Percentiles rank a stretch among this genome's conserved stretches.
Evolutionary conservation across 768 basidiomycete species (phyloP).

Genomic region (Suillus luteus): DNA sequence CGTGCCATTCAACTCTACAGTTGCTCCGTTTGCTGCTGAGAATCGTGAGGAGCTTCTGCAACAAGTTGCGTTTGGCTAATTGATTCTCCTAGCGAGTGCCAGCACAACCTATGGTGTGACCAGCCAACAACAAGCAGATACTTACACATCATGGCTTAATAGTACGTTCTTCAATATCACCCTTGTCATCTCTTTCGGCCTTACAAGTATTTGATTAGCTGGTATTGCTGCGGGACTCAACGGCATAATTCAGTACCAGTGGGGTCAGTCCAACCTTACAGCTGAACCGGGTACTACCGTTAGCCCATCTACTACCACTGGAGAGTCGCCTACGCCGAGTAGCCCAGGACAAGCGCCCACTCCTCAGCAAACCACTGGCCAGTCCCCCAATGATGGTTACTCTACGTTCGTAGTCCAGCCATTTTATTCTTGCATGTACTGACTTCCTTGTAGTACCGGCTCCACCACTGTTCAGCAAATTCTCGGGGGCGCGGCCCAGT

Average conservation of each 20-base stretch:
- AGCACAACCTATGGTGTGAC: conserved; percentile 48
- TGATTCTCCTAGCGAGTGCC: conserved; percentile 18
- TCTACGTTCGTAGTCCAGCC: conserved; percentile 31
- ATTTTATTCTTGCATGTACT: conserved; percentile 12
- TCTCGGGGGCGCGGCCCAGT: conserved; percentile 35
- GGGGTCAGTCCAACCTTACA: conserved; percentile 57
- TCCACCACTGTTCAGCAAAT: conserved; percentile 32
- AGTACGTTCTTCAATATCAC: conserved; percentile 34
- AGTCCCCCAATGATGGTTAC: conserved; percentile 72
- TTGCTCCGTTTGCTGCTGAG: conserved; percentile 42
- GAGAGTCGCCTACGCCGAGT: conserved; percentile 10
- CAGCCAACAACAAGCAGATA: conserved; percentile 50
- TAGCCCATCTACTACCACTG: conserved; percentile 27
- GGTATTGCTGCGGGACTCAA: conserved; percentile 40
- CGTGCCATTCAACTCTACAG: conserved; percentile 61
- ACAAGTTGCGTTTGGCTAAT: background rate
- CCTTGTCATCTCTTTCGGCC: background rate
- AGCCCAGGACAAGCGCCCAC: conserved; percentile 31
- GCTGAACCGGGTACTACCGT: conserved; percentile 49
- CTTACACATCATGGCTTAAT: conserved; percentile 56
- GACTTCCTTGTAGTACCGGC: conserved; percentile 24
- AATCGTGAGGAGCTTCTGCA: conserved; percentile 19
- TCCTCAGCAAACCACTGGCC: conserved; percentile 40
- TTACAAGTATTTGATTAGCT: conserved; percentile 29
- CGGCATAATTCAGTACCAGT: conserved; percentile 40